phyloP scores from a whole-genome alignment of 2,329 filamentous ascomycete genomes.

The Cladophialophora exuberans region DNA sequence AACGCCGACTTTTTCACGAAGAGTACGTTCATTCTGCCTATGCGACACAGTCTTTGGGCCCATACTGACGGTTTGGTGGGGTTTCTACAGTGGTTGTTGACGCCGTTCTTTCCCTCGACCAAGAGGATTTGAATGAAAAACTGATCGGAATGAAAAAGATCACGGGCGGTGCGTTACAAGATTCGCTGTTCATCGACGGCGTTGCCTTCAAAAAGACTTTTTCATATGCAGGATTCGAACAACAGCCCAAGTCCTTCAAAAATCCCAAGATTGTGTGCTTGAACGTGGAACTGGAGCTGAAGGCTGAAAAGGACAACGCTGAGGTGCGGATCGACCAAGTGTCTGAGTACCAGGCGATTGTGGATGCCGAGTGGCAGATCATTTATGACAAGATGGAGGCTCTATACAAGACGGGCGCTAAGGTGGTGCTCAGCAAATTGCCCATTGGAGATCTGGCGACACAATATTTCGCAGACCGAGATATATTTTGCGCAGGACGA shows the following conservation, averaged over 20 bases:
- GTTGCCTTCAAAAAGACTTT: slow-evolving; percentile 99
- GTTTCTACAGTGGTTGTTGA: slow-evolving; percentile 96
- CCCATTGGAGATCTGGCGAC: slow-evolving; percentile 97
- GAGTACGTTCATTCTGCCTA: slow-evolving; percentile 61
- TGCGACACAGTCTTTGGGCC: background rate
- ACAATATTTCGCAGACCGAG: slow-evolving; percentile 91
- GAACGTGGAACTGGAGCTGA: slow-evolving; percentile 96
- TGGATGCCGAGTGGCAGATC: slow-evolving; percentile 99
- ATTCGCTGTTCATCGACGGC: slow-evolving; percentile 95
- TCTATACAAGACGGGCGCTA: slow-evolving; percentile 88
- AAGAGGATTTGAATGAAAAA: slow-evolving; percentile 96
- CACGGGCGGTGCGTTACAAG: slow-evolving; percentile 90
- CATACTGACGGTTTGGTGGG: slow-evolving; percentile 17
- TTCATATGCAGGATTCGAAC: slow-evolving; percentile 97
- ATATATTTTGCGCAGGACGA: slow-evolving; percentile 96
- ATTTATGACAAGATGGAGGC: slow-evolving; percentile 99
- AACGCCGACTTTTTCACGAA: slow-evolving; percentile 98
- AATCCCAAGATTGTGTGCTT: slow-evolving; percentile 96
- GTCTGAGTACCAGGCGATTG: slow-evolving; percentile 98
- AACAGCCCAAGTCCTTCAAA: slow-evolving; percentile 94
- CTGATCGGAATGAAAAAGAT: slow-evolving; percentile 99
- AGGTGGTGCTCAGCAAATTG: slow-evolving; percentile 95
- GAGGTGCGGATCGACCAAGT: slow-evolving; percentile 98
- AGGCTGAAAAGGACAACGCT: slow-evolving; percentile 99
- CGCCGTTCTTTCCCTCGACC: slow-evolving; percentile 90